Evolutionary conservation across 2,329 filamentous ascomycete genomes (phyloP).

Genomic region (Colletotrichum echinochloae): DNA sequence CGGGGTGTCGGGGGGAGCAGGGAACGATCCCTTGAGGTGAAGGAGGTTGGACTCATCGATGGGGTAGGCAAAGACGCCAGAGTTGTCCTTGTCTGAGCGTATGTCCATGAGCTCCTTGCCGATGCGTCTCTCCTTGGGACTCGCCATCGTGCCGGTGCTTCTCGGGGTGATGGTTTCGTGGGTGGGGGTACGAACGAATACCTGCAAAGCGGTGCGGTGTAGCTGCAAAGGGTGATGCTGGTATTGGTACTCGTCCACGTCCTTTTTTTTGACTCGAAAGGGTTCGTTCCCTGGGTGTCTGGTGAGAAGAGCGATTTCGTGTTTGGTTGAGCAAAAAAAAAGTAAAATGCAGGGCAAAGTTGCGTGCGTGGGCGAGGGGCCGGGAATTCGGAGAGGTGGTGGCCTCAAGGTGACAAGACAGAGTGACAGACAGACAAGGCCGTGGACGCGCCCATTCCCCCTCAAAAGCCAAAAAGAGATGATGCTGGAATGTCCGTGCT

Average conservation of each 20-base stretch:
- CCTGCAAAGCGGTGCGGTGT: neutral
- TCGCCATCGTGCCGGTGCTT: slow-evolving; percentile 54
- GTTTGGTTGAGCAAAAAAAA: neutral
- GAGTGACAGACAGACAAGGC: neutral
- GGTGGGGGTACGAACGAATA: neutral
- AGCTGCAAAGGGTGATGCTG: neutral
- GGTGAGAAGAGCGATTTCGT: neutral
- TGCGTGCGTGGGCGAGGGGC: slow-evolving; percentile 6
- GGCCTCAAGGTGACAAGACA: neutral
- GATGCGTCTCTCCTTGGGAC: slow-evolving; percentile 70
- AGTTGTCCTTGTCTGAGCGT: slow-evolving; percentile 75
- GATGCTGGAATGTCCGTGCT: slow-evolving; percentile 38
- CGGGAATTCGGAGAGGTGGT: neutral
- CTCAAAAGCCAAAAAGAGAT: slow-evolving; percentile 3
- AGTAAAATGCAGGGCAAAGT: slow-evolving; percentile 3
- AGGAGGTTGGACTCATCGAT: slow-evolving; percentile 77
- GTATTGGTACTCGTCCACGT: too few relatives aligned
- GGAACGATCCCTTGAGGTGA: slow-evolving; percentile 85
- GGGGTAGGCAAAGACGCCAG: slow-evolving; percentile 78
- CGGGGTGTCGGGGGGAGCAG: slow-evolving; percentile 89
- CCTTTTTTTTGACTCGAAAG: neutral
- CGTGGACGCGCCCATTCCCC: slow-evolving; percentile 25
- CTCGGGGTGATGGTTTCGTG: neutral
- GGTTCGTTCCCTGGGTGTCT: neutral
- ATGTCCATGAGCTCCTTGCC: slow-evolving; percentile 84